A percentile compares a stretch with the other conserved stretches of the same genome.
Conservation (phyloP, 1,284 basidiomycete species). For the Rhodotorula glutinis region DNA sequence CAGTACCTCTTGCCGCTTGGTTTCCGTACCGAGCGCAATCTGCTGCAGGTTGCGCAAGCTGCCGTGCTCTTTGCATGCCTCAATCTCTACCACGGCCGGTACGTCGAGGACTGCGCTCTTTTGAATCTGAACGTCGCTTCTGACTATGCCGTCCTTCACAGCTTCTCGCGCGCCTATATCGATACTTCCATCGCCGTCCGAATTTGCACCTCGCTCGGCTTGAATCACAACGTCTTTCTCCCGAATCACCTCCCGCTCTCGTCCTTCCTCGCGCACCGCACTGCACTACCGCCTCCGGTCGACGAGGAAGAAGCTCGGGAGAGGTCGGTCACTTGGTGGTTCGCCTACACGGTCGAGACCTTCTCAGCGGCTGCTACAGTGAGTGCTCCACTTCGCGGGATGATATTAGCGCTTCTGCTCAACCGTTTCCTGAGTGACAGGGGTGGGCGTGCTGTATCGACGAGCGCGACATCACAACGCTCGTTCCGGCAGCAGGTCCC, state of each 20-base stretch:
- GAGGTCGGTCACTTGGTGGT: slow-evolving; percentile 8
- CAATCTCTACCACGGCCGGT: slow-evolving; percentile 74
- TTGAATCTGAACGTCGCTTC: too few species aligned
- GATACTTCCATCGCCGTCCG: slow-evolving; percentile 79
- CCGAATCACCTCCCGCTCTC: background rate
- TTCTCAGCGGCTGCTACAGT: slow-evolving; percentile 22
- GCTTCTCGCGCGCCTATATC: slow-evolving; percentile 82
- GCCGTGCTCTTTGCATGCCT: slow-evolving; percentile 79
- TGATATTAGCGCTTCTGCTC: background rate
- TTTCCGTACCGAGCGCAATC: slow-evolving; percentile 52
- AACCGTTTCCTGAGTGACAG: background rate
- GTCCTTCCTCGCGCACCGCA: background rate
- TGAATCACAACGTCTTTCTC: slow-evolving; percentile 30
- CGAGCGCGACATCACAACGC: slow-evolving; percentile 37
- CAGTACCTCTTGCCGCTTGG: slow-evolving; percentile 9
- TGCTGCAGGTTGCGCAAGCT: slow-evolving; percentile 77
- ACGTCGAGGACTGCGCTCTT: background rate
- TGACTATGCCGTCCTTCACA: background rate
- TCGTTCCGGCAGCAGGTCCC: slow-evolving; percentile 11
- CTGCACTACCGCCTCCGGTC: slow-evolving; percentile 5
- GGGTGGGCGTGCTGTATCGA: slow-evolving; percentile 37
- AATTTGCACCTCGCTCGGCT: slow-evolving; percentile 68
- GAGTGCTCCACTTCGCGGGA: background rate
- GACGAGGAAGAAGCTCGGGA: slow-evolving; percentile 14
- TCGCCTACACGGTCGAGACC: slow-evolving; percentile 25